A percentile compares a stretch with the other conserved stretches of the same genome.
Conservation (phyloP, 345 rosid species). For the Schrenkiella parvula region DNA sequence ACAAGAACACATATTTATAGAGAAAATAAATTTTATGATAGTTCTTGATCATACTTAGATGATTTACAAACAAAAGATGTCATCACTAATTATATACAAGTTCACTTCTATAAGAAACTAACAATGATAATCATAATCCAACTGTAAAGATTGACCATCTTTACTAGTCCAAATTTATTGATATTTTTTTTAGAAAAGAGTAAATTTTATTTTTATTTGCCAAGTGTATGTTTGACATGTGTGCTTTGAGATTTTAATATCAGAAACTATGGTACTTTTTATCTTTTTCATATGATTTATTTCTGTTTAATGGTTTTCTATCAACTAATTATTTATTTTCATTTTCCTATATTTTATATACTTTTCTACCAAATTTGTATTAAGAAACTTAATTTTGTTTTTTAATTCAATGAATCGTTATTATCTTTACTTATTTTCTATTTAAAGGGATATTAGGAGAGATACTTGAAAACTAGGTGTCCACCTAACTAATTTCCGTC, state of each 20-base stretch:
- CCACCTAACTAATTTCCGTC: too few relatives aligned
- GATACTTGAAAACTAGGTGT: too few relatives aligned
- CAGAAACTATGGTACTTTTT: neutral
- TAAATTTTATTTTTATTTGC: too few relatives aligned
- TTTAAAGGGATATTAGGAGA: neutral
- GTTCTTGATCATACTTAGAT: too few relatives aligned
- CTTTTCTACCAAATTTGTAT: neutral
- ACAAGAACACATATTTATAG: too few relatives aligned
- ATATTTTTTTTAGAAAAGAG: neutral
- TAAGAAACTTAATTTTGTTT: too few relatives aligned
- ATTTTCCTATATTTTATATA: neutral
- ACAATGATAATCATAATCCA: neutral
- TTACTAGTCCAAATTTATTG: neutral
- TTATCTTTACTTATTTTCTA: neutral
- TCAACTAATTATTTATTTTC: neutral
- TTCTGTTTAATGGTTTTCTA: neutral
- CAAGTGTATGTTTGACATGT: neutral
- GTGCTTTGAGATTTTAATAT: neutral
- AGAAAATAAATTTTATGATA: too few relatives aligned
- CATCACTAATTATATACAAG: neutral
- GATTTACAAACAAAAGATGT: too few relatives aligned
- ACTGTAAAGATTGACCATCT: too few relatives aligned
- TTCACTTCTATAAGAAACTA: neutral
- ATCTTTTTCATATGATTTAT: neutral
- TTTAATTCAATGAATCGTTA: neutral